Evolutionary conservation across 495 filamentous ascomycete genomes (phyloP), one percentile per base, ranked within the genome.

Genomic region (Hypoxylon subgilvum): DNA sequence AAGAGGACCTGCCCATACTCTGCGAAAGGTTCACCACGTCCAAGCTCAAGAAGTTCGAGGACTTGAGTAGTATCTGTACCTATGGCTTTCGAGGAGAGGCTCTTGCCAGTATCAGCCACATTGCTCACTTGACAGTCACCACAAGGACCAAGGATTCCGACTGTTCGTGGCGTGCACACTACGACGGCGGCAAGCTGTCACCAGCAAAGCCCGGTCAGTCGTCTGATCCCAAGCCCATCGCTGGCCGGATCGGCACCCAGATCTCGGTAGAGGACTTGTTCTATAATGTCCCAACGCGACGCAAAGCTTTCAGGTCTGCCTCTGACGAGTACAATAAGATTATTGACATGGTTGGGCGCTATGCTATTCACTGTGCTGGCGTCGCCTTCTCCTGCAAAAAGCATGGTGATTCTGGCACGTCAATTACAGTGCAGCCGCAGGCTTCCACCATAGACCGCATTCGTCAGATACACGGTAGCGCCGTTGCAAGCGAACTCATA

Each of bases 261-360:
- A 97, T 99, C 52, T 92, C 91, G 2, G 93, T 97, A 22, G 94
- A 99, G 65, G 95, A 99, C 68, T 76, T 99, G 6, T 99, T 97
- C 72, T 99, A 96, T 77, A 97, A 97, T 64, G 83, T 96, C 1
- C 92, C 92, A 2, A 96, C 87, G 8, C 83, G 95, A 41, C 86
- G 91, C 10, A 84, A 87, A 51, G 94, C 95, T 17, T 99, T 97
- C 64, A 84, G 94, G 34, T 96, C 93, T 22, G 74, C 89, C 17
- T 91, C 91, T 30, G 95, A 97, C 71, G 95, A 99, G 73, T 97
- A 96, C 72, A 90, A 94, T 53, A 97, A 99, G 73, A 96, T 99
- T 41, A 87, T 97, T 7, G 94, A 97, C 71, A 84, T 97, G 49
- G 90, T 97, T 21, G 91, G 95, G 10, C 85, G 90, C 31, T 96